Evolutionary conservation across 139 green algal genomes (phyloP).

Genomic region (Zygnema cylindricum): DNA sequence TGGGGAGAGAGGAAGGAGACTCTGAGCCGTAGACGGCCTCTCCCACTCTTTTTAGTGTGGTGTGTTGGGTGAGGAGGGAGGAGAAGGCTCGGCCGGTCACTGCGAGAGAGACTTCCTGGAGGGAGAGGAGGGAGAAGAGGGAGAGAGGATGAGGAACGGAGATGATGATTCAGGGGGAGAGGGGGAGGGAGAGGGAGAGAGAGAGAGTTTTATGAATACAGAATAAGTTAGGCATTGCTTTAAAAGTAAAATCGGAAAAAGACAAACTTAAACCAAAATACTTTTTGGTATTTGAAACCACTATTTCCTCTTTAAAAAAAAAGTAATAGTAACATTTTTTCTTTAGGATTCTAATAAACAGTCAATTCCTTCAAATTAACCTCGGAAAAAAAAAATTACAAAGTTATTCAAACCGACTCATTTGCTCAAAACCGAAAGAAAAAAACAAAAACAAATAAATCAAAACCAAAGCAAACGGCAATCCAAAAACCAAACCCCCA

Average conservation of each 20-base stretch:
- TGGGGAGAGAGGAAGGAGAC: background rate
- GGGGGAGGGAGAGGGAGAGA: background rate
- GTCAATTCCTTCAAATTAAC: no score
- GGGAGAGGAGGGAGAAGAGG: background rate
- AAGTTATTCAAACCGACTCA: no score
- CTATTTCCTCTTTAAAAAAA: background rate
- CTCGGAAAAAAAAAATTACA: no score
- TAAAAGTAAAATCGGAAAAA: background rate
- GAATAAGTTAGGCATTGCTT: slow-evolving; percentile 12
- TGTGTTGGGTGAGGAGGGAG: slow-evolving; percentile 23
- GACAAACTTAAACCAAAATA: background rate
- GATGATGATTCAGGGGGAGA: background rate
- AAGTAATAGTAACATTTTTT: no score
- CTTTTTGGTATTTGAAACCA: background rate
- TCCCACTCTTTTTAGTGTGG: background rate
- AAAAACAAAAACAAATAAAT: no score
- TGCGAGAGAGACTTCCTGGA: slow-evolving; percentile 8
- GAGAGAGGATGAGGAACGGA: slow-evolving; percentile 12
- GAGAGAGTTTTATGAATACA: slow-evolving; percentile 5
- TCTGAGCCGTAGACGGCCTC: background rate
- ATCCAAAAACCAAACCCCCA: no score
- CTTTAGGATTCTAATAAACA: no score
- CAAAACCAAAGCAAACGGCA: no score
- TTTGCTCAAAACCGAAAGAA: no score
- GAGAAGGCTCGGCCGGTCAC: slow-evolving; percentile 38